Evolutionary conservation across 139 green algal species (phyloP), one percentile per base, ranked within the genome.

Genomic region (Tetraselmis chui): DNA sequence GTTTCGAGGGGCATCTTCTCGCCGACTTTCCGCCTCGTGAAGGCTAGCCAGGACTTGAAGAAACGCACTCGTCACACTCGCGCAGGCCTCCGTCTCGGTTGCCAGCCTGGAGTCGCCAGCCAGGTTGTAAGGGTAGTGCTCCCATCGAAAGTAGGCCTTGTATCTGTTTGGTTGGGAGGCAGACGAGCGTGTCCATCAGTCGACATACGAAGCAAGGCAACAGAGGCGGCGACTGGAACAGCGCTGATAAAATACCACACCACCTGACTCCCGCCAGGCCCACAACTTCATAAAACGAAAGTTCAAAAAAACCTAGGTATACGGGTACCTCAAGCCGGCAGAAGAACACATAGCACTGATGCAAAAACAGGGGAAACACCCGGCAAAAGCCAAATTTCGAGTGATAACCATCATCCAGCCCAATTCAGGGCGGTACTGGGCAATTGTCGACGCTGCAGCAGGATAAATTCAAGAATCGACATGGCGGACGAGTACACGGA

Each of bases 41-140:
- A 98, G 84, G 25, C 89, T 94, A 28, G 92, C 86, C 29, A 98
- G 88, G 31, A 90, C 90, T 88, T 98, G 93, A 26, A 98, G 86
- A 79, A 98, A 98, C 0, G 94, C 95, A 24, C 93, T 91, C 1
- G 95, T 98, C 0, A 98, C 95, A n/a, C 87, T 94, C 1, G 95
- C 92, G 83, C 95, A 98, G 0, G 94, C 93, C 58, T 97, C 92
- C 0, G 95, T 98, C 79, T 95, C 92, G 11, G 83, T 86, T 0
- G 92, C 90, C 79, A 97, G 59, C 28, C 88, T 86, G 1, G 77
- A 79, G 24, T 79, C 75, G n/a, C 82, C 83, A 28, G 81, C 67
- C 2, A 93, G 79, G 29, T 91, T 85, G 85, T 89, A 87, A 1
- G 82, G 83, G 80, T 96, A 98, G 79, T 98, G 95, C 29, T 90